Evolutionary conservation across 108 stramenopile species (phyloP).

Genomic region (Conticribra guillardii): DNA sequence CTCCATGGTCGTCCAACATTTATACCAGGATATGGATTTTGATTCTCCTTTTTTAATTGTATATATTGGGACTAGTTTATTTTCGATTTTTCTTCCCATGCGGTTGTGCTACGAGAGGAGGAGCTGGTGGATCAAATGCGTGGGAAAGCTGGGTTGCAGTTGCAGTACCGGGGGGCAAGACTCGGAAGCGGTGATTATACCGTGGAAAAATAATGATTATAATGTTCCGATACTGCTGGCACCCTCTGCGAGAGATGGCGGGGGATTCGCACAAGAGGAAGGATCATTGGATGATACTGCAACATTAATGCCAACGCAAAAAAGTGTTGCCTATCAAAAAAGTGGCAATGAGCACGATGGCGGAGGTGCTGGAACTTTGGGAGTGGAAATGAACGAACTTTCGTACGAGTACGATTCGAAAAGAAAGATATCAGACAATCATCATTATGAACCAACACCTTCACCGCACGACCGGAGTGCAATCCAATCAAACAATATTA

Average conservation of each 20-base stretch:
- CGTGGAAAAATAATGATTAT: constrained; percentile 49
- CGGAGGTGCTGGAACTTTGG: constrained; percentile 6
- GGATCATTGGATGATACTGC: neutral
- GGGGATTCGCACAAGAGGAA: neutral
- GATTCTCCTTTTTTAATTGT: constrained; percentile 91
- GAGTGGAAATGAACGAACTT: constrained; percentile 4
- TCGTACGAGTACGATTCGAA: neutral
- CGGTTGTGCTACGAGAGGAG: constrained; percentile 43
- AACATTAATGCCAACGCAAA: constrained; percentile 10
- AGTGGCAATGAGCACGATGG: constrained; percentile 3
- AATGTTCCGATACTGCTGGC: neutral
- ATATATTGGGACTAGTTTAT: constrained; percentile 88
- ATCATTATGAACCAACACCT: constrained; percentile 7
- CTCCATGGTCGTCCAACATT: constrained; percentile 84
- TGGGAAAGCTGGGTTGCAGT: neutral
- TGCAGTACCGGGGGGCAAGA: neutral
- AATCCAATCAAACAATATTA: constrained; percentile 1
- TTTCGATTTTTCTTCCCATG: constrained; percentile 73
- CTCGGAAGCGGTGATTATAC: constrained; percentile 30
- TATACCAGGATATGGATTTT: constrained; percentile 80
- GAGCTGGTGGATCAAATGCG: neutral
- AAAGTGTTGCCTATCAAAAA: neutral
- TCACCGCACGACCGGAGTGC: neutral
- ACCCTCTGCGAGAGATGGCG: neutral
- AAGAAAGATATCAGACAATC: neutral